These are phyloP conservation scores for Pogostemon cablin DNA, from an alignment of 257 asterid species.

Conservation along the genomic window DNA sequence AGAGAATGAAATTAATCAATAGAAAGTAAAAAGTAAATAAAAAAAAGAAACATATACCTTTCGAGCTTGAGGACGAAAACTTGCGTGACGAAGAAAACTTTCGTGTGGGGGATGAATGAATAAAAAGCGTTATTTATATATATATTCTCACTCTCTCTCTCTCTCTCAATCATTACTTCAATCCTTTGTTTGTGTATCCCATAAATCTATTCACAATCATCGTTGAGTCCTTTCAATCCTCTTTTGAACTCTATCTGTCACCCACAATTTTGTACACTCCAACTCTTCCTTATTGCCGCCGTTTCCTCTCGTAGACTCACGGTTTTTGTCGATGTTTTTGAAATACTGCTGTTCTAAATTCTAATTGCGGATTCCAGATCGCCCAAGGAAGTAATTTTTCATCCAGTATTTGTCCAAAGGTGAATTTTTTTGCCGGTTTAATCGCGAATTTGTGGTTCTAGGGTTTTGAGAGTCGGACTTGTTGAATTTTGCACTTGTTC, in stretches of 20 bases:
- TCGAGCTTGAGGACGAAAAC: too few species aligned
- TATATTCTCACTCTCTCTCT: constrained; percentile 13
- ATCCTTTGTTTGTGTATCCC: constrained; percentile 29
- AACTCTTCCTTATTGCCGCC: neutral
- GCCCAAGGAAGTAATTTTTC: constrained; percentile 5
- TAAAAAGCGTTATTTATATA: too few species aligned
- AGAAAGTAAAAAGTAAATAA: too few species aligned
- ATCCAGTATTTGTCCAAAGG: constrained; percentile 4
- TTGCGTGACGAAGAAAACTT: too few species aligned
- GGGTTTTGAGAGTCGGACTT: constrained; percentile 37
- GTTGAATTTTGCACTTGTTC: constrained; percentile 6
- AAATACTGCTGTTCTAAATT: constrained; percentile 7
- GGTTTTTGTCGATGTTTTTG: neutral
- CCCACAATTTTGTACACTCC: constrained; percentile 5
- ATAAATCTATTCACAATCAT: constrained; percentile 26
- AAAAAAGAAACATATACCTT: too few species aligned
- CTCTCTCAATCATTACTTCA: constrained; percentile 15
- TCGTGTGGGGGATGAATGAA: too few species aligned
- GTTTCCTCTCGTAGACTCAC: neutral
- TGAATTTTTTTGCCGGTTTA: constrained; percentile 9
- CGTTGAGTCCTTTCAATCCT: constrained; percentile 22
- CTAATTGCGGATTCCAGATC: constrained; percentile 26
- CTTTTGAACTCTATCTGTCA: constrained; percentile 23
- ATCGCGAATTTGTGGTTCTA: constrained; percentile 26
- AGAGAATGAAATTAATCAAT: too few species aligned